phyloP scores from a whole-genome alignment of 208 protist species.

The Trypanosoma grayi region DNA sequence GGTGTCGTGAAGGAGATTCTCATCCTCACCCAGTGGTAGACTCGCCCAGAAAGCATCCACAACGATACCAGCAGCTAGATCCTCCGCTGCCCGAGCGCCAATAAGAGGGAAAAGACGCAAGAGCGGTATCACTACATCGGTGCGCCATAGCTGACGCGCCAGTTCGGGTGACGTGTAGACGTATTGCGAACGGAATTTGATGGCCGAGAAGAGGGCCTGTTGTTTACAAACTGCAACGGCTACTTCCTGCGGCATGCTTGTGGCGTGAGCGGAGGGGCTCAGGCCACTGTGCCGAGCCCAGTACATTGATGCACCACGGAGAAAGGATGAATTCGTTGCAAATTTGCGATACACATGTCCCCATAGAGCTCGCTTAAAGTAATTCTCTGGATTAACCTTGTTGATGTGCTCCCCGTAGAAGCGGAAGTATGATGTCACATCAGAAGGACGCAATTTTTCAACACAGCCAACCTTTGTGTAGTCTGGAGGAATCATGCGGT shows the following conservation, averaged over 20 bases:
- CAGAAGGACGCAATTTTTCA: conserved; percentile 80
- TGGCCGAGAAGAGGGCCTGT: conserved; percentile 76
- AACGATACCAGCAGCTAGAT: conserved; percentile 73
- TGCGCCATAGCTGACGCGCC: conserved; percentile 79
- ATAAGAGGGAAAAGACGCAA: conserved; percentile 76
- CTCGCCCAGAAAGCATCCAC: conserved; percentile 77
- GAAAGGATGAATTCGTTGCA: conserved; percentile 71
- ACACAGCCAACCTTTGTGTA: conserved; percentile 69
- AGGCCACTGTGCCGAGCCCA: conserved; percentile 79
- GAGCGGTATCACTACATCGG: conserved; percentile 75
- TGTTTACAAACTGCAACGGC: conserved; percentile 66
- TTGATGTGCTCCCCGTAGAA: conserved; percentile 75
- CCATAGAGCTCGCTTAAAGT: conserved; percentile 70
- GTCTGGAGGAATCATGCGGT: conserved; percentile 66
- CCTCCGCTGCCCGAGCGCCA: conserved; percentile 65
- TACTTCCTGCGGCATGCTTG: conserved; percentile 67
- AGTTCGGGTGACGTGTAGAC: conserved; percentile 80
- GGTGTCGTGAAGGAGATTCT: conserved; percentile 61
- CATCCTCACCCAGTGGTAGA: conserved; percentile 45
- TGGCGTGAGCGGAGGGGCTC: conserved; percentile 32
- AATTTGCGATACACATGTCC: conserved; percentile 84
- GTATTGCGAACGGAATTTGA: conserved; percentile 78
- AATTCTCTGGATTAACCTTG: conserved; percentile 29
- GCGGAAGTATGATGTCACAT: conserved; percentile 72
- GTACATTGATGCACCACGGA: conserved; percentile 71